Evolutionary conservation across 345 rosid genomes (phyloP).

Genomic region (Sapria himalayana): DNA sequence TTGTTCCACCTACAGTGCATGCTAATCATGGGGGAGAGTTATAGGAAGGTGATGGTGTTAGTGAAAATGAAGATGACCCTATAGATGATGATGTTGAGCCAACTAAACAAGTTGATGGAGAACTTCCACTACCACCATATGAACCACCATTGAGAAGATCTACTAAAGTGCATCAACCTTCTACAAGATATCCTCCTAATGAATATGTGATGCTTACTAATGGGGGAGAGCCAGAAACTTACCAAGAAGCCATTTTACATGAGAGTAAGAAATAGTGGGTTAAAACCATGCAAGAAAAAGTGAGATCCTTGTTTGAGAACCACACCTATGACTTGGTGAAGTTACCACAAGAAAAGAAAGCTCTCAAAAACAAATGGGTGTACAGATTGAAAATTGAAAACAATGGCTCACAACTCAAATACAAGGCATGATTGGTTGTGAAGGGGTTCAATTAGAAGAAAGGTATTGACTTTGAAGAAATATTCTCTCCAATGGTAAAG

Average conservation of each 20-base stretch:
- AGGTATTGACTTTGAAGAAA: slow-evolving; percentile 1
- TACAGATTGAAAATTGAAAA: background rate
- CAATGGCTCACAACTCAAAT: background rate
- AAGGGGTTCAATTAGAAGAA: background rate
- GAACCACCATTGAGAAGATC: background rate
- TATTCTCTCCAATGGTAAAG: slow-evolving; percentile 1
- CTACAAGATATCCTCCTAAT: background rate
- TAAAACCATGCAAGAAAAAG: background rate
- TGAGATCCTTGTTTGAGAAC: background rate
- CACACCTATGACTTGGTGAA: background rate
- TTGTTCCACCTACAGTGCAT: background rate
- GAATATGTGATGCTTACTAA: background rate
- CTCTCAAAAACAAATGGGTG: background rate
- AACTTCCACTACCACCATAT: background rate
- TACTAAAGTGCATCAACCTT: background rate
- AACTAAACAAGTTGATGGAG: background rate
- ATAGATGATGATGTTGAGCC: background rate
- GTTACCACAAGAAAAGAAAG: background rate
- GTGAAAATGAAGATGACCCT: background rate
- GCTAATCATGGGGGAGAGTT: no score
- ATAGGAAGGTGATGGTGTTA: no score
- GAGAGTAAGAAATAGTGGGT: background rate
- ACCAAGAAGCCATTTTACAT: background rate
- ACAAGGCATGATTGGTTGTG: background rate
- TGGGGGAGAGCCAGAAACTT: background rate